A percentile compares a stretch with the other conserved stretches of the same genome.
Evolutionary conservation across 2,329 filamentous ascomycete species (phyloP).

Genomic region (Aureobasidium lini): DNA sequence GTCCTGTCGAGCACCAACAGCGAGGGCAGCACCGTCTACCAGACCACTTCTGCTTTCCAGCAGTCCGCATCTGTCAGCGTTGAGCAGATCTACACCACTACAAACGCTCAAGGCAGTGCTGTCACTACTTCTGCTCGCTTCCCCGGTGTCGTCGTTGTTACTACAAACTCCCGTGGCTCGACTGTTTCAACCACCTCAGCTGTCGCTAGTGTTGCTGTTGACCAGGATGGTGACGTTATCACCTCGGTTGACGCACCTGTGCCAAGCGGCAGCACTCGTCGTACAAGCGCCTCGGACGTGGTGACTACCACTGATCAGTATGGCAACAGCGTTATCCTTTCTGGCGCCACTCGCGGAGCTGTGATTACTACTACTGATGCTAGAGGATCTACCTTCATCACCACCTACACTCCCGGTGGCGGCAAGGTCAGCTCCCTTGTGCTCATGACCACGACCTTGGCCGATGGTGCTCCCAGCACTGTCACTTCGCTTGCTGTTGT

Average conservation of each 20-base stretch:
- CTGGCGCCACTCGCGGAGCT: conserved; percentile 28
- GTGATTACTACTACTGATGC: conserved; percentile 38
- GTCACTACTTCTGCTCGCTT: conserved; percentile 31
- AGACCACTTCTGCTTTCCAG: conserved; percentile 34
- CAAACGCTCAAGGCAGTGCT: conserved; percentile 23
- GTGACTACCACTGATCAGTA: conserved; percentile 32
- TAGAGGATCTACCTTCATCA: conserved; percentile 34
- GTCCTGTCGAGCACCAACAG: conserved; percentile 32
- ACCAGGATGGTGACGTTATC: conserved; percentile 31
- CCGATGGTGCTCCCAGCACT: conserved; percentile 31
- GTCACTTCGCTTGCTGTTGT: conserved; percentile 40
- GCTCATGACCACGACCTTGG: conserved; percentile 28
- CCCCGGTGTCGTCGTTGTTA: conserved; percentile 25
- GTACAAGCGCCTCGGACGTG: conserved; percentile 7
- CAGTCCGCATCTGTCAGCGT: conserved; percentile 25
- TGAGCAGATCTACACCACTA: conserved; percentile 24
- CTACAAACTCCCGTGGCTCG: conserved; percentile 33
- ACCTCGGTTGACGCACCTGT: conserved; percentile 32
- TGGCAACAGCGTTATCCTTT: conserved; percentile 32
- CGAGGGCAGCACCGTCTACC: conserved; percentile 28
- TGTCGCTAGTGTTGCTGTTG: conserved; percentile 30
- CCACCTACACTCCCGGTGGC: conserved; percentile 40
- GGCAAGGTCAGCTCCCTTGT: conserved; percentile 34
- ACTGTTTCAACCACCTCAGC: conserved; percentile 31
- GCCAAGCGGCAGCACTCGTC: conserved; percentile 16